Evolutionary conservation across 1,139 yeast species (phyloP).

Genomic region (Magnusiomyces tetraspermus): DNA sequence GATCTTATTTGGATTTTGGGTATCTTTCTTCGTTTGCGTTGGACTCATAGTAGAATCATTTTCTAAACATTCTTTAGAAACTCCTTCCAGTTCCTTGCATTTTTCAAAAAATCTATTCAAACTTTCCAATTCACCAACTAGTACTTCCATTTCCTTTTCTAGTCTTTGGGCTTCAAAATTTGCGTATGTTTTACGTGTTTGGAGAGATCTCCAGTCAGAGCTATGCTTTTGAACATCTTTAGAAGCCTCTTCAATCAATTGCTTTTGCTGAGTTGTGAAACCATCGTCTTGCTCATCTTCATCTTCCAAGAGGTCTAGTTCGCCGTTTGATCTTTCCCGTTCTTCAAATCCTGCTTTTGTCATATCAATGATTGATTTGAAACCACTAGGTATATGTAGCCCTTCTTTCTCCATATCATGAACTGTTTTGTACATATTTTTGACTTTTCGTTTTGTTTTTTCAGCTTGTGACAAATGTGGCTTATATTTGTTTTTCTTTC

Average conservation of each 20-base stretch:
- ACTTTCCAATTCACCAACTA: slow-evolving; percentile 15
- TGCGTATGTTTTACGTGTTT: slow-evolving; percentile 21
- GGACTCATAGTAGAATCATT: neutral
- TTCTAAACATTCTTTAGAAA: neutral
- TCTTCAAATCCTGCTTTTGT: slow-evolving; percentile 18
- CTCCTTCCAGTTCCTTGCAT: slow-evolving; percentile 21
- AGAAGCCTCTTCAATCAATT: slow-evolving; percentile 22
- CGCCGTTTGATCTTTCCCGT: neutral
- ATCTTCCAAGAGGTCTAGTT: slow-evolving; percentile 5
- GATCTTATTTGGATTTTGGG: neutral
- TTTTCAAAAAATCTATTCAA: slow-evolving; percentile 13
- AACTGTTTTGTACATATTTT: slow-evolving; percentile 33
- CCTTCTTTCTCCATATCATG: slow-evolving; percentile 34
- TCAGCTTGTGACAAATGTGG: neutral
- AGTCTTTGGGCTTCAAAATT: slow-evolving; percentile 21
- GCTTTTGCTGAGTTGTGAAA: slow-evolving; percentile 5
- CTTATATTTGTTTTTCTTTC: slow-evolving; percentile 9
- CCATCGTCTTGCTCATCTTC: slow-evolving; percentile 6
- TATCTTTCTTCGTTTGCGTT: neutral
- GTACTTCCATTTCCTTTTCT: slow-evolving; percentile 18
- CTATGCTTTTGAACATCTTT: slow-evolving; percentile 24
- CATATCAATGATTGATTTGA: slow-evolving; percentile 30
- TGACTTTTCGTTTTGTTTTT: slow-evolving; percentile 4
- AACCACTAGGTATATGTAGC: slow-evolving; percentile 31
- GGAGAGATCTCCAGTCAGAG: slow-evolving; percentile 25